phyloP scores from a whole-genome alignment of 148 eudicot species.

The Rhododendron henanense region DNA sequence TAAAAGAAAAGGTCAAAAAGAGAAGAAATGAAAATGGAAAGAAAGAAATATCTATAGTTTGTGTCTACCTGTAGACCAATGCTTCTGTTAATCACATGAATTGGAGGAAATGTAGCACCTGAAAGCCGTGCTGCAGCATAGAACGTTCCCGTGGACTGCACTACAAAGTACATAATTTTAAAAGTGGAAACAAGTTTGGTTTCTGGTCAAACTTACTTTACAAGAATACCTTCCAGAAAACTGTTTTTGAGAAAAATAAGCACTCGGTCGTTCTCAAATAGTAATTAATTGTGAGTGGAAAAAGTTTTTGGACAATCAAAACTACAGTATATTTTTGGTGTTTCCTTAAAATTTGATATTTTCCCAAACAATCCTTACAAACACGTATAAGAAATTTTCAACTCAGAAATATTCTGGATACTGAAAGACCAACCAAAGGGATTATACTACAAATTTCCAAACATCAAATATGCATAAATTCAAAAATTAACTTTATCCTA shows the following conservation, averaged over 20 bases:
- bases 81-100: constrained; percentile 79
- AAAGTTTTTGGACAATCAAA: background rate
- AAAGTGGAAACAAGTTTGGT: background rate
- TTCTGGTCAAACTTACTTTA: background rate
- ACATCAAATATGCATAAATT: background rate
- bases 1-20: background rate
- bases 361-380: background rate
- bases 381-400: background rate
- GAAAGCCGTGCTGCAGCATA: constrained; percentile 84
- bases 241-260: background rate
- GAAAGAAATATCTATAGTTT: background rate
- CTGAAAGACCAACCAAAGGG: background rate
- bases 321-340: background rate
- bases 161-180: background rate
- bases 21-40: background rate
- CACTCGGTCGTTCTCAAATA: background rate
- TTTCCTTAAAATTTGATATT: background rate
- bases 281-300: background rate
- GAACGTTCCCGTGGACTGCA: constrained; percentile 90
- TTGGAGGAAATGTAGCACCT: constrained; percentile 94
- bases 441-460: background rate
- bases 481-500: background rate
- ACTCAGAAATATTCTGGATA: background rate
- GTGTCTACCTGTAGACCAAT: constrained; percentile 81
- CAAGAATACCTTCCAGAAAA: background rate